A percentile compares a stretch with the other conserved stretches of the same genome.
These are phyloP conservation scores for Articulospora tetracladia DNA, from an alignment of 495 filamentous ascomycete species.

Conservation along the genomic window DNA sequence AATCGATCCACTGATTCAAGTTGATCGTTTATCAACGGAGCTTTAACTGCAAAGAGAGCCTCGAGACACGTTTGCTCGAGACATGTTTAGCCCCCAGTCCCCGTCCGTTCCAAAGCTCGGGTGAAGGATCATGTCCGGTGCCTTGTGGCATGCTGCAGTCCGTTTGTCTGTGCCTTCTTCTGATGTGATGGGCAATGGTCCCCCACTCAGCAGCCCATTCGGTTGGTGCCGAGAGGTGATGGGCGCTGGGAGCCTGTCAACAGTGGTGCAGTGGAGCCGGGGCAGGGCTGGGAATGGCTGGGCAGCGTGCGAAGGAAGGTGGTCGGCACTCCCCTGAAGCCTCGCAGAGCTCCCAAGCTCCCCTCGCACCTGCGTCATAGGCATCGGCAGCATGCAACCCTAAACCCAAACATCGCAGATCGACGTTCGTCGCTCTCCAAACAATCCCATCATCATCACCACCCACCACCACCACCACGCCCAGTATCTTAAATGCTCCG, in stretches of 20 bases:
- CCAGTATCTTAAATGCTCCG: not conserved
- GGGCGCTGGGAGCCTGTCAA: too few species aligned
- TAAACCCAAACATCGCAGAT: not conserved
- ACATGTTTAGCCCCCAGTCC: slow-evolving; percentile 1
- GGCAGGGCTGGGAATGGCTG: not conserved
- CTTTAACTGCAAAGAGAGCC: too few species aligned
- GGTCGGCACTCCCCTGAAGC: too few species aligned
- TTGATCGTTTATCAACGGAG: too few species aligned
- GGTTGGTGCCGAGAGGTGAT: not conserved
- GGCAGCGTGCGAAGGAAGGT: not conserved
- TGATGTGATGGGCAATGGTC: too few species aligned
- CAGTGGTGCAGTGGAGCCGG: not conserved
- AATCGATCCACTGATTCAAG: slow-evolving; percentile 8
- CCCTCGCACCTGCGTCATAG: slow-evolving; percentile 15
- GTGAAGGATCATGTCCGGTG: too few species aligned
- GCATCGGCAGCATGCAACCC: not conserved
- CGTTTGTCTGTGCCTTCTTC: too few species aligned
- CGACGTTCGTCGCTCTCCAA: not conserved
- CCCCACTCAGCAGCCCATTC: not conserved
- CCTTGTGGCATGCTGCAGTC: too few species aligned
- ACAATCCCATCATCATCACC: not conserved
- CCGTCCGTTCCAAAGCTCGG: too few species aligned
- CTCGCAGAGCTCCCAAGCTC: too few species aligned
- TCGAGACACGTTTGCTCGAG: not conserved
- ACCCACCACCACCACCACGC: not conserved